phyloP scores from a whole-genome alignment of 1,284 basidiomycete species.

The Ceratobasidium theobromae region DNA sequence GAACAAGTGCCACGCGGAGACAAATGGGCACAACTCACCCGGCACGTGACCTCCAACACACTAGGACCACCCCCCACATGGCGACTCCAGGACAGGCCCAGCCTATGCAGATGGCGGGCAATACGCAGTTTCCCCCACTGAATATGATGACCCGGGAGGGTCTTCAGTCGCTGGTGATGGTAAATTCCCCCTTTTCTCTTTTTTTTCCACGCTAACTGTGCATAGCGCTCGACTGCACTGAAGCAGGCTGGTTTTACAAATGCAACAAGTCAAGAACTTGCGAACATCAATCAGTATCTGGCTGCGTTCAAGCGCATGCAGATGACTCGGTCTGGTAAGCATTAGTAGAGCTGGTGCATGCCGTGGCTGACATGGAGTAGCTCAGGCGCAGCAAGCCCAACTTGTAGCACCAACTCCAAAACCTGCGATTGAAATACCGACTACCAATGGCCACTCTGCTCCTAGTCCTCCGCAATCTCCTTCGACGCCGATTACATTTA shows the following conservation, averaged over 20 bases:
- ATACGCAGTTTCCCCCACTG: conserved; percentile 13
- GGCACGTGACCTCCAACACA: conserved; percentile 23
- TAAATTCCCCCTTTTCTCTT: not conserved
- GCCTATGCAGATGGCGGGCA: conserved; percentile 2
- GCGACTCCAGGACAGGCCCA: not conserved
- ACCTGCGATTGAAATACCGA: conserved; percentile 33
- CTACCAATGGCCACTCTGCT: conserved; percentile 20
- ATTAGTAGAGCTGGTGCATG: conserved; percentile 11
- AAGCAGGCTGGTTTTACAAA: conserved; percentile 43
- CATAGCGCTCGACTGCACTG: conserved; percentile 45
- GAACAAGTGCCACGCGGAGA: conserved; percentile 10
- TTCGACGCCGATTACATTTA: conserved; percentile 74
- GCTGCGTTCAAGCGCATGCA: conserved; percentile 38
- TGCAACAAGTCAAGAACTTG: conserved; percentile 44
- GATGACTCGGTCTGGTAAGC: conserved; percentile 35
- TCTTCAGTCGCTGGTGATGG: not conserved
- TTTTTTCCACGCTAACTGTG: conserved; percentile 1
- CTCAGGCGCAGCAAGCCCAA: conserved; percentile 10
- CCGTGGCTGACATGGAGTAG: not conserved
- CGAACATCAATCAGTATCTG: conserved; percentile 40
- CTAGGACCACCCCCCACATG: conserved; percentile 2
- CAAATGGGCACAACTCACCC: not conserved
- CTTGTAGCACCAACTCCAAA: conserved; percentile 18
- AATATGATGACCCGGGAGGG: conserved; percentile 26
- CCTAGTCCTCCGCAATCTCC: conserved; percentile 46